Conservation (phyloP, 225 moss, liverwort and hornwort species). For the Physcomitrium patens region DNA sequence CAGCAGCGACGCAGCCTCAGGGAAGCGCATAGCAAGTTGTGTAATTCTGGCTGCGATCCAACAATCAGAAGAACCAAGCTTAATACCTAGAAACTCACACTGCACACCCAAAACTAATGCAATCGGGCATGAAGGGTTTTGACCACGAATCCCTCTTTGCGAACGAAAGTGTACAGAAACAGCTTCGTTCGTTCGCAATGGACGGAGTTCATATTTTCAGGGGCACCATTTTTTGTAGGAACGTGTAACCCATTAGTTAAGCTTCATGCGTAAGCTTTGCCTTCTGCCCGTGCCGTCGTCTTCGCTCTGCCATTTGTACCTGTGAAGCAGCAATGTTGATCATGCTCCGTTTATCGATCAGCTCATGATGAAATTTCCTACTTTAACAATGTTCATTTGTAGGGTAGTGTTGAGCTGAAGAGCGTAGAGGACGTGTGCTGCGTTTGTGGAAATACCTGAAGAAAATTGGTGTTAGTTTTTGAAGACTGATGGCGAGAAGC, state of each 20-base stretch:
- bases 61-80: too few relatives aligned
- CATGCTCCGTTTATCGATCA: neutral
- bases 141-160: neutral
- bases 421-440: neutral
- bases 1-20: too few relatives aligned
- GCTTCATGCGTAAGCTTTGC: constrained; percentile 14
- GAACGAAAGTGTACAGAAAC: too few relatives aligned
- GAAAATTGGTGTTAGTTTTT: constrained; percentile 20
- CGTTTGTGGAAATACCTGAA: constrained; percentile 15
- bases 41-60: too few relatives aligned
- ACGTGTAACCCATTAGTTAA: neutral
- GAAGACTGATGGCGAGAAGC: constrained; percentile 50
- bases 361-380: neutral
- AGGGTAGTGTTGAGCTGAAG: neutral
- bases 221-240: too few relatives aligned
- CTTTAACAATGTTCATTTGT: neutral
- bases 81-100: too few relatives aligned
- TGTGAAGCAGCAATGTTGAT: neutral
- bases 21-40: too few relatives aligned
- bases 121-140: too few relatives aligned
- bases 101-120: neutral
- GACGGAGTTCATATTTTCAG: too few relatives aligned
- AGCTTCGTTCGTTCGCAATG: too few relatives aligned
- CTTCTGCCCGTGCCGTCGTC: neutral
- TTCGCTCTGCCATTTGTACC: neutral